Percentiles rank a stretch among this genome's conserved stretches.
Evolutionary conservation across 2,329 filamentous ascomycete genomes (phyloP).

Genomic region (Coleophoma crateriformis): DNA sequence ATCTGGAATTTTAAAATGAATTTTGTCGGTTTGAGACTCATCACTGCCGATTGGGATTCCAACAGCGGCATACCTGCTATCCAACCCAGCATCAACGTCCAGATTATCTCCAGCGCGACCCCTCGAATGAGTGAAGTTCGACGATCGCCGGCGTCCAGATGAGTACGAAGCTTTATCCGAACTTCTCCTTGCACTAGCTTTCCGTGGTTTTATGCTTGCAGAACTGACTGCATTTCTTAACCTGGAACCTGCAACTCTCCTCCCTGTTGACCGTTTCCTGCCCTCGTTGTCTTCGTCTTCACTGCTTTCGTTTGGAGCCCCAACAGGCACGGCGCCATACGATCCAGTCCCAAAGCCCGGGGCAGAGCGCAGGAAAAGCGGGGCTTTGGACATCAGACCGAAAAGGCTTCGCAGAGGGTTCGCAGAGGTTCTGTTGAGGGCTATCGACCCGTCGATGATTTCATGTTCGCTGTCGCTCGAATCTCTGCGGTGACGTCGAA

Average conservation of each 20-base stretch:
- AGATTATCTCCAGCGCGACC: neutral
- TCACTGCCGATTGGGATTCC: conserved; percentile 16
- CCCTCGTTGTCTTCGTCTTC: conserved; percentile 22
- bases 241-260: conserved; percentile 18
- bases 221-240: conserved; percentile 20
- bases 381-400: conserved; percentile 38
- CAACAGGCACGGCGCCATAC: conserved; percentile 51
- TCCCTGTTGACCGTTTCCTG: conserved; percentile 13
- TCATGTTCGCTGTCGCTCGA: conserved; percentile 6
- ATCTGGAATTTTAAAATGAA: neutral
- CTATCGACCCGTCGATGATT: conserved; percentile 8
- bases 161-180: conserved; percentile 2
- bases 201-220: conserved; percentile 1
- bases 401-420: conserved; percentile 14
- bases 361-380: conserved; percentile 53
- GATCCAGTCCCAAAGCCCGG: conserved; percentile 55
- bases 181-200: conserved; percentile 4
- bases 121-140: conserved; percentile 3
- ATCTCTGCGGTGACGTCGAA: conserved; percentile 15
- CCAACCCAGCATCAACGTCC: conserved; percentile 6
- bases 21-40: neutral
- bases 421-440: conserved; percentile 5
- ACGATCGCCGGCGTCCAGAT: conserved; percentile 7
- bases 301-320: conserved; percentile 30
- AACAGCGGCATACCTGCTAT: conserved; percentile 11